These are phyloP conservation scores for Alternaria triticimaculans DNA, from an alignment of 2,329 filamentous ascomycete genomes.

Conservation along the genomic window DNA sequence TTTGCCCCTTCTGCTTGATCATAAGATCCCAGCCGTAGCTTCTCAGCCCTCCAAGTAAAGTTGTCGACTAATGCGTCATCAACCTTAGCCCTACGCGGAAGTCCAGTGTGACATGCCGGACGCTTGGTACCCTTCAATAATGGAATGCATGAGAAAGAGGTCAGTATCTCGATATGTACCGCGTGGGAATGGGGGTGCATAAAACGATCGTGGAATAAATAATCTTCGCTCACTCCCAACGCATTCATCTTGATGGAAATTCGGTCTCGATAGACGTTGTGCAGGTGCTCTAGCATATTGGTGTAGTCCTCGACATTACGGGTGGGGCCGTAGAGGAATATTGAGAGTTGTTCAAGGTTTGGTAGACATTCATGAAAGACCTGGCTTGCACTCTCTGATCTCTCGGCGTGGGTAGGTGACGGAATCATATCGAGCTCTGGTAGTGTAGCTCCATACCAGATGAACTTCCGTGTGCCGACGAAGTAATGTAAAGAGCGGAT, in stretches of 20 bases:
- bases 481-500: not conserved
- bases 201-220: not conserved
- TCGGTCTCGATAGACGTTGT: not conserved
- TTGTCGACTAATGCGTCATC: not conserved
- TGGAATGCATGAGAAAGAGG: not conserved
- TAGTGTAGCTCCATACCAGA: not conserved
- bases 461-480: not conserved
- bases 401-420: not conserved
- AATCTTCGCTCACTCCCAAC: not conserved
- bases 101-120: fast-evolving
- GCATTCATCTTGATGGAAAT: not conserved
- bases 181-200: fast-evolving
- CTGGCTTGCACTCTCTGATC: not conserved
- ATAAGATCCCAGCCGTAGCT: not conserved
- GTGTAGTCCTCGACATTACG: not conserved
- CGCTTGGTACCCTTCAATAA: not conserved
- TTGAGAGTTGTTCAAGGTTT: not conserved
- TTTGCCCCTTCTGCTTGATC: not conserved
- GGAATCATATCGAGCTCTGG: not conserved
- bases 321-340: not conserved
- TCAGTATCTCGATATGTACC: not conserved
- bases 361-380: not conserved
- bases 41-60: not conserved
- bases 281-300: not conserved
- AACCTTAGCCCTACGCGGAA: not conserved